Evolutionary conservation across 345 rosid genomes (phyloP).

Genomic region (Pseudoturritis turrita): DNA sequence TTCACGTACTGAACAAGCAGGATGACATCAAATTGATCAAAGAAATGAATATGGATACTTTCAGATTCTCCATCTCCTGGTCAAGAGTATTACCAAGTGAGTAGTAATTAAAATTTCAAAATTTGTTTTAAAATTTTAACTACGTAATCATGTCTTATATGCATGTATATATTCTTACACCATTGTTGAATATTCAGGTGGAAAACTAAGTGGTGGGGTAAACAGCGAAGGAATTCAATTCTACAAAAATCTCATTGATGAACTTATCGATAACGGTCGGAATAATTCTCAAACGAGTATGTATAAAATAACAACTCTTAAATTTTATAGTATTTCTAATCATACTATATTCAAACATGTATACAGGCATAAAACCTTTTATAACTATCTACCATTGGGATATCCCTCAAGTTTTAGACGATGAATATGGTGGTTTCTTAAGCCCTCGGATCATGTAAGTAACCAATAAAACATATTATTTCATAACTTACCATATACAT

Average conservation of each 20-base stretch:
- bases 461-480: background rate
- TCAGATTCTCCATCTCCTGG: conserved; percentile 46
- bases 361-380: conserved; percentile 39
- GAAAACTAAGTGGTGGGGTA: conserved; percentile 36
- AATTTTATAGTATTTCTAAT: background rate
- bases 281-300: background rate
- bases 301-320: no score
- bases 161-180: background rate
- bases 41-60: conserved; percentile 32
- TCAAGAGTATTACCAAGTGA: conserved; percentile 40
- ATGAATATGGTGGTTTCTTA: conserved; percentile 42
- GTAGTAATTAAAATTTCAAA: background rate
- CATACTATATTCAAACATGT: background rate
- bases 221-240: conserved; percentile 37
- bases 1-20: conserved; percentile 7
- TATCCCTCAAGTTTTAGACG: conserved; percentile 42
- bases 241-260: conserved; percentile 46
- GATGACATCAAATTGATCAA: conserved; percentile 38
- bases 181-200: conserved; percentile 19
- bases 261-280: conserved; percentile 35
- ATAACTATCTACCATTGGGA: conserved; percentile 46
- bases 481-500: background rate
- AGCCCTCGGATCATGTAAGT: conserved; percentile 38
- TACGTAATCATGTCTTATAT: background rate
- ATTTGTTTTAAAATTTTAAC: background rate